Evolutionary conservation across 495 filamentous ascomycete species (phyloP).

Genomic region (Aspergillus saccharolyticus): DNA sequence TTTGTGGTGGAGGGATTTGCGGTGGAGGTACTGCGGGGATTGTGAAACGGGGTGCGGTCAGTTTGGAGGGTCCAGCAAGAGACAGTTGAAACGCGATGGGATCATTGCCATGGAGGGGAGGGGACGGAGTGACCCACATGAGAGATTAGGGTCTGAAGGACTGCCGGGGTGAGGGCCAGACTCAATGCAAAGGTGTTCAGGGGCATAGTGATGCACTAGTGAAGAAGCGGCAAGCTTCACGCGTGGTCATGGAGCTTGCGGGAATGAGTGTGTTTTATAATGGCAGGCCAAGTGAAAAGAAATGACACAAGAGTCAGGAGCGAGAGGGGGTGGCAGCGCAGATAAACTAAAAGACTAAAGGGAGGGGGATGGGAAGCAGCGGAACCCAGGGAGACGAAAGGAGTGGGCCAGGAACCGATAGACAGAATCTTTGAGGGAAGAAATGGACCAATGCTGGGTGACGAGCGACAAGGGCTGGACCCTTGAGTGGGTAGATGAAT

Average conservation of each 20-base stretch:
- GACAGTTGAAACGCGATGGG: constrained; percentile 5
- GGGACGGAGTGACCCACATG: constrained; percentile 54
- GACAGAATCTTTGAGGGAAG: neutral
- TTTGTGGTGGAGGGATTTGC: constrained; percentile 65
- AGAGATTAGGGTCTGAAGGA: constrained; percentile 70
- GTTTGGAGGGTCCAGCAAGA: neutral
- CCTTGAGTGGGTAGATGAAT: neutral
- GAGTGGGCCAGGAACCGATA: neutral
- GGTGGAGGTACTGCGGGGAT: constrained; percentile 66
- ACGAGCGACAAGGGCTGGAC: neutral
- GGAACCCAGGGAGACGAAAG: neutral
- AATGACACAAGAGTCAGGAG: neutral
- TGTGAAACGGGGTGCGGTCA: constrained; percentile 4
- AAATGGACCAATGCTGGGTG: neutral
- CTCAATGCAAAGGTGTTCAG: constrained; percentile 71
- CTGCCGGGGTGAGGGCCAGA: constrained; percentile 71
- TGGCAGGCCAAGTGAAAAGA: no score
- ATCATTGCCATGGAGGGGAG: neutral
- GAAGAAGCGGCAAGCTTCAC: neutral
- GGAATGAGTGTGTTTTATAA: no score
- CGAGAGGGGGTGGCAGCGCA: neutral
- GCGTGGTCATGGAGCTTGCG: neutral
- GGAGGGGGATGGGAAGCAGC: neutral
- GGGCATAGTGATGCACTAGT: constrained; percentile 36
- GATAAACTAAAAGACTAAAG: neutral